phyloP scores from a whole-genome alignment of 23 red algal genomes.

The Cyanidiococcus yangmingshanensis region DNA sequence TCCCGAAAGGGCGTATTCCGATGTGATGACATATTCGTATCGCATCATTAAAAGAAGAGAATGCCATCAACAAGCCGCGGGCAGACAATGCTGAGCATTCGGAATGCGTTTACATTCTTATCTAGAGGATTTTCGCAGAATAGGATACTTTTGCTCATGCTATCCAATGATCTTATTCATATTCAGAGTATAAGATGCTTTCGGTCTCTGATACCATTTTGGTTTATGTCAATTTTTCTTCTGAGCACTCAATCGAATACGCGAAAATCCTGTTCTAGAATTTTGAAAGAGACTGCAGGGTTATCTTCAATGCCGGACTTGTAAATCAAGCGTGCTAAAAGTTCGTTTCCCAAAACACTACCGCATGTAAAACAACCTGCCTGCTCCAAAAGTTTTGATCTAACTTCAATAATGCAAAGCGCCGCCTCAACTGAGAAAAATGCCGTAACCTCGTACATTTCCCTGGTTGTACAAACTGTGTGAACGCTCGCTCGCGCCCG shows the following conservation, averaged over 20 bases:
- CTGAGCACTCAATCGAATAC: not conserved
- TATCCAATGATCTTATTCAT: too few relatives aligned
- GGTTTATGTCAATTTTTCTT: too few relatives aligned
- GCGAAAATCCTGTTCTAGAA: not conserved
- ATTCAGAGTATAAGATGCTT: too few relatives aligned
- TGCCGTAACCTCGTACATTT: conserved; percentile 17
- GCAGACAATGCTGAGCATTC: too few relatives aligned
- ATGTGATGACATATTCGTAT: too few relatives aligned
- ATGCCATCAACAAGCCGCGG: too few relatives aligned
- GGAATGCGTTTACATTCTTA: too few relatives aligned
- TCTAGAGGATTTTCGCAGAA: too few relatives aligned
- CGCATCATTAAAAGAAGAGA: too few relatives aligned
- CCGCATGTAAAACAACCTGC: not conserved
- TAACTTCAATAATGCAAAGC: not conserved
- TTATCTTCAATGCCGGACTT: not conserved
- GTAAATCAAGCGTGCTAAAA: not conserved
- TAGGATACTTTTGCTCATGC: too few relatives aligned
- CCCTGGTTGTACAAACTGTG: not conserved
- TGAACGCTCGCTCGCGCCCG: not conserved
- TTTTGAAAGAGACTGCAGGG: not conserved
- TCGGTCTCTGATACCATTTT: too few relatives aligned
- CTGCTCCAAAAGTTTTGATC: not conserved
- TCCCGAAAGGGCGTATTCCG: too few relatives aligned
- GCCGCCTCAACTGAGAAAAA: not conserved
- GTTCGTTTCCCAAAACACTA: not conserved